Percentiles rank a stretch among this genome's conserved stretches.
phyloP scores from a whole-genome alignment of 108 stramenopile genomes.

The Conticribra guillardii region DNA sequence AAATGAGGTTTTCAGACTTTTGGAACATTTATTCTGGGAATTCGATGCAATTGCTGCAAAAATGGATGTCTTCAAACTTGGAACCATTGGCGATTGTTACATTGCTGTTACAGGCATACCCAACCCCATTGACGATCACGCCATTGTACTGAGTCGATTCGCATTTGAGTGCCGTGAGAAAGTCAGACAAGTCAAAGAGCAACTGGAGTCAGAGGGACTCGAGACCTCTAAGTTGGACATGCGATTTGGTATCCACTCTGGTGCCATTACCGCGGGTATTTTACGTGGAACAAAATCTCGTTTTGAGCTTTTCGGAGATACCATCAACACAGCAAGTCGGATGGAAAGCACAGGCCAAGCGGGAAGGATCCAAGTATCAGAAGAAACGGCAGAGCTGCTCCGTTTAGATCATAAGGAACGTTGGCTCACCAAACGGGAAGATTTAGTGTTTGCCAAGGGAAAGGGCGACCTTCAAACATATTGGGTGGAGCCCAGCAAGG shows the following conservation, averaged over 20 bases:
- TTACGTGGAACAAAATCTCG: constrained; percentile 61
- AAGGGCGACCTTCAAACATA: constrained; percentile 65
- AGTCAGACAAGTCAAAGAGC: constrained; percentile 43
- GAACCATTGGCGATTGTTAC: constrained; percentile 65
- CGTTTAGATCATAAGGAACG: constrained; percentile 24
- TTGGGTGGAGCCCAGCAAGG: constrained; percentile 46
- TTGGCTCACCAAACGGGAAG: constrained; percentile 58
- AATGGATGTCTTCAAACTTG: constrained; percentile 50
- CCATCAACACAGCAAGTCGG: constrained; percentile 64
- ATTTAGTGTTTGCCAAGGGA: constrained; percentile 51
- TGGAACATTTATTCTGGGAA: constrained; percentile 61
- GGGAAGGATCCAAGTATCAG: constrained; percentile 64
- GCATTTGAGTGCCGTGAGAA: constrained; percentile 47
- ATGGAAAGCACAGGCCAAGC: constrained; percentile 62
- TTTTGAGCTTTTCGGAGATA: constrained; percentile 67
- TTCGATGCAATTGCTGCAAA: constrained; percentile 55
- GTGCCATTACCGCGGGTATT: constrained; percentile 66
- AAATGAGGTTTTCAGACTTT: constrained; percentile 55
- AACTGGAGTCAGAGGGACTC: constrained; percentile 55
- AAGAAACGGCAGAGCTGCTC: constrained; percentile 54
- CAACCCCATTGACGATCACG: constrained; percentile 57
- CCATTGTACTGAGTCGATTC: constrained; percentile 50
- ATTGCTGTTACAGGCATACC: constrained; percentile 68
- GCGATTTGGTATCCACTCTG: constrained; percentile 64
- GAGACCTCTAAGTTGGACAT: constrained; percentile 58